phyloP scores from a whole-genome alignment of 495 filamentous ascomycete genomes.

The Haplographium delicatum region DNA sequence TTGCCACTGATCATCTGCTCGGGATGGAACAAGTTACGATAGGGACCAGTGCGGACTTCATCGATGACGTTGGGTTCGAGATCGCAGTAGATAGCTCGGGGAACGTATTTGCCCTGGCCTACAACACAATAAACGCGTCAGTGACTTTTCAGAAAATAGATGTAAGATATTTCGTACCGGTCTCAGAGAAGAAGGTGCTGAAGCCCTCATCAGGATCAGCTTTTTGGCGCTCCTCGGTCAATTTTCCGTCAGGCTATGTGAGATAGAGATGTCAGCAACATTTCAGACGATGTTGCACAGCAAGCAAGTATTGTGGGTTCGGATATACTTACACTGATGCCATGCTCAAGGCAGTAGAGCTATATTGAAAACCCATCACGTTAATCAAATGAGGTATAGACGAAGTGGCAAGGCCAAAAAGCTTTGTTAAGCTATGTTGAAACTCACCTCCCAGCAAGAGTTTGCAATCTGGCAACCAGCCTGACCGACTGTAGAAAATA shows the following conservation, averaged over 20 bases:
- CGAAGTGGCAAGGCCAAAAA: background rate
- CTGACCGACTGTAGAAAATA: slow-evolving; percentile 78
- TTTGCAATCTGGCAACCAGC: slow-evolving; percentile 99
- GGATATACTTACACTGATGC: slow-evolving; percentile 78
- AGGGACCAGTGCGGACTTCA: slow-evolving; percentile 96
- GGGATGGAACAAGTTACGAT: slow-evolving; percentile 94
- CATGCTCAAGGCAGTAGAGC: slow-evolving; percentile 99
- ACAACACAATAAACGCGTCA: slow-evolving; percentile 3
- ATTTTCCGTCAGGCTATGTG: slow-evolving; percentile 88
- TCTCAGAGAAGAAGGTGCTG: slow-evolving; percentile 99
- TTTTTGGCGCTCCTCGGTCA: slow-evolving; percentile 95
- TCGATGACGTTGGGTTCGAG: slow-evolving; percentile 99
- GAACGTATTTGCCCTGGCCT: slow-evolving; percentile 97
- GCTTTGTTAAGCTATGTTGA: slow-evolving; percentile 10
- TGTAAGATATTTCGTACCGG: slow-evolving; percentile 58
- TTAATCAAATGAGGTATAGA: slow-evolving; percentile 21
- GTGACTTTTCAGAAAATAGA: slow-evolving; percentile 3
- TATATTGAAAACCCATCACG: slow-evolving; percentile 34
- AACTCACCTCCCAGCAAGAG: slow-evolving; percentile 98
- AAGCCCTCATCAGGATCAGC: slow-evolving; percentile 93
- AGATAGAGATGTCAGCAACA: slow-evolving; percentile 35
- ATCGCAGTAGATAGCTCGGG: slow-evolving; percentile 98
- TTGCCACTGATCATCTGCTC: slow-evolving; percentile 99
- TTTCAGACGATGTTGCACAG: background rate
- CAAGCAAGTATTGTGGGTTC: background rate